Evolutionary conservation across 805 yeast genomes (phyloP).

Genomic region (Candida quercuum): DNA sequence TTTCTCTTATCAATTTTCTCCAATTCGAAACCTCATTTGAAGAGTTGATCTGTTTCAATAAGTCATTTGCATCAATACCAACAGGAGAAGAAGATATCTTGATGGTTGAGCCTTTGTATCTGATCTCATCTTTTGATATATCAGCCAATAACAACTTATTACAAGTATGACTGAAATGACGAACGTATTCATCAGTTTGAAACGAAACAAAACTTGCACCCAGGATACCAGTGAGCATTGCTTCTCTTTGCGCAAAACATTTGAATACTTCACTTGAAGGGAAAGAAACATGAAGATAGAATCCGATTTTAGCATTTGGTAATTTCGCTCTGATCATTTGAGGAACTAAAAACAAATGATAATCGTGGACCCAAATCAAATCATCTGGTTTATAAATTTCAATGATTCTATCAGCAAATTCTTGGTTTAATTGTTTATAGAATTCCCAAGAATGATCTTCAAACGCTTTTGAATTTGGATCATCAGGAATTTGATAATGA

Average conservation of each 20-base stretch:
- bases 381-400: conserved; percentile 68
- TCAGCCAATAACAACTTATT: conserved; percentile 81
- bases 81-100: conserved; percentile 60
- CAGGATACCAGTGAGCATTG: conserved; percentile 71
- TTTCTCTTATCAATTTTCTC: conserved; percentile 64
- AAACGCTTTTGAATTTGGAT: conserved; percentile 88
- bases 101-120: conserved; percentile 53
- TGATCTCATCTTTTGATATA: conserved; percentile 57
- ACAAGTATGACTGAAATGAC: conserved; percentile 90
- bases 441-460: conserved; percentile 94
- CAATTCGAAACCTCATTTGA: conserved; percentile 50
- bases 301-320: conserved; percentile 85
- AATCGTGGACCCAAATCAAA: conserved; percentile 89
- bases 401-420: conserved; percentile 72
- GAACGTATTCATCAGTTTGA: conserved; percentile 89
- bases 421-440: conserved; percentile 69
- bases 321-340: conserved; percentile 68
- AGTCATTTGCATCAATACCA: conserved; percentile 67
- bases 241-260: conserved; percentile 83
- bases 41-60: conserved; percentile 41
- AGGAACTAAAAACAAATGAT: conserved; percentile 85
- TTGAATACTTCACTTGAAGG: conserved; percentile 95
- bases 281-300: conserved; percentile 88
- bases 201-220: conserved; percentile 87
- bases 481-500: conserved; percentile 91